These are phyloP conservation scores for Neoboletus brunneissimus DNA, from an alignment of 768 basidiomycete genomes.

Conservation along the genomic window DNA sequence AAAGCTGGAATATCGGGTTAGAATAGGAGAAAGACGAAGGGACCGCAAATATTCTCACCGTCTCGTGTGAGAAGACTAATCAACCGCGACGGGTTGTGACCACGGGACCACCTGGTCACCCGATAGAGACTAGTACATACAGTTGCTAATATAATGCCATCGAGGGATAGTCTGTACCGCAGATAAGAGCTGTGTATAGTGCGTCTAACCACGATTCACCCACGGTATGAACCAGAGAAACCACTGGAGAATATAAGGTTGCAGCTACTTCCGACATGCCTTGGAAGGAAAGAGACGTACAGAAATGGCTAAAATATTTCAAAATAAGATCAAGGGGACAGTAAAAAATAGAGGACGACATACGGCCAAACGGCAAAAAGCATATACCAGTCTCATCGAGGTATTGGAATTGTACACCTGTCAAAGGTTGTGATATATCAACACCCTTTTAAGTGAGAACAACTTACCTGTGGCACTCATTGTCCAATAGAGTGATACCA, in stretches of 20 bases:
- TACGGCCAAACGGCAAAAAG: conserved; percentile 1
- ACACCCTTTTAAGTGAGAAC: neutral
- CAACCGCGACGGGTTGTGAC: conserved; percentile 7
- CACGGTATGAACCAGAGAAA: conserved; percentile 8
- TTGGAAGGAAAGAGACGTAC: conserved; percentile 6
- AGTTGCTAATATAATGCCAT: conserved; percentile 5
- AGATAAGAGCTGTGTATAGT: neutral
- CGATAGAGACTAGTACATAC: conserved; percentile 5
- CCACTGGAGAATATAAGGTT: conserved; percentile 14
- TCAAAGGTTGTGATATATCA: neutral
- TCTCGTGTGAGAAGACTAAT: conserved; percentile 21
- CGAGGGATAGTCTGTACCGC: conserved; percentile 16
- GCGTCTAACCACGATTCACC: neutral
- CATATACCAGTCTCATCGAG: conserved; percentile 16
- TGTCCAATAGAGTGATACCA: neutral
- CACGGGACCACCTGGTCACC: neutral
- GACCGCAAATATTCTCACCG: conserved; percentile 13
- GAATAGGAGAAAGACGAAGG: neutral
- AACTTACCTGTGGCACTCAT: neutral
- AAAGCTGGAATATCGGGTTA: conserved; percentile 7
- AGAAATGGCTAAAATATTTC: neutral
- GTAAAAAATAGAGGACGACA: neutral
- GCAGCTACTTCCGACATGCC: neutral
- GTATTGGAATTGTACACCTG: conserved; percentile 9
- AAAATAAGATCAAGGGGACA: neutral